Evolutionary conservation across 306 rosid species (phyloP).

Genomic region (Acmispon strigosus): DNA sequence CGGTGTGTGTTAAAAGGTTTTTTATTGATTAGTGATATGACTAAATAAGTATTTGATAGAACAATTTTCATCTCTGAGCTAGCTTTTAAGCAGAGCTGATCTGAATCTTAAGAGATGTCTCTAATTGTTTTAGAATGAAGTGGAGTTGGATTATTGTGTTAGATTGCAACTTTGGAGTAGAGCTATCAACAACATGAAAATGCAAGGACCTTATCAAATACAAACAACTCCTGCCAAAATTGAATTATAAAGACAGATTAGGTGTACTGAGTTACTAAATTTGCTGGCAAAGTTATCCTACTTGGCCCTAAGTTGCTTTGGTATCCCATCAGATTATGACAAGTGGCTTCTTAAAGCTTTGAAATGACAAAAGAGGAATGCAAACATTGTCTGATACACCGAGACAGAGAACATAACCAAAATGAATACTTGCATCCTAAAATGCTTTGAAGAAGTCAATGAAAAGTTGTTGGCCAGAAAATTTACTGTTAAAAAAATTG

Average conservation of each 20-base stretch:
- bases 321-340: not conserved
- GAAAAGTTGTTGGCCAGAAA: not conserved
- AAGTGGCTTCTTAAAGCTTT: constrained; percentile 2
- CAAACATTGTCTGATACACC: constrained; percentile 11
- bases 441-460: constrained; percentile 12
- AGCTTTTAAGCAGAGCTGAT: too few species aligned
- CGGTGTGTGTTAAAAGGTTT: too few species aligned
- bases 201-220: not conserved
- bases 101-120: not conserved
- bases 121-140: not conserved
- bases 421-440: not conserved
- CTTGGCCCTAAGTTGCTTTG: not conserved
- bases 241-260: not conserved
- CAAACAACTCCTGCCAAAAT: not conserved
- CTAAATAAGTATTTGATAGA: too few species aligned
- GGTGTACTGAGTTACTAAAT: too few species aligned
- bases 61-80: too few species aligned
- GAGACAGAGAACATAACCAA: not conserved
- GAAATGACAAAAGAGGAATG: not conserved
- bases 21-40: too few species aligned
- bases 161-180: not conserved
- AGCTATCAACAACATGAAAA: not conserved
- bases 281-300: too few species aligned
- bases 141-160: not conserved
- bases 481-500: not conserved